Conservation (phyloP, 495 filamentous ascomycete species). For the Aspergillus sclerotiicarbonarius region DNA sequence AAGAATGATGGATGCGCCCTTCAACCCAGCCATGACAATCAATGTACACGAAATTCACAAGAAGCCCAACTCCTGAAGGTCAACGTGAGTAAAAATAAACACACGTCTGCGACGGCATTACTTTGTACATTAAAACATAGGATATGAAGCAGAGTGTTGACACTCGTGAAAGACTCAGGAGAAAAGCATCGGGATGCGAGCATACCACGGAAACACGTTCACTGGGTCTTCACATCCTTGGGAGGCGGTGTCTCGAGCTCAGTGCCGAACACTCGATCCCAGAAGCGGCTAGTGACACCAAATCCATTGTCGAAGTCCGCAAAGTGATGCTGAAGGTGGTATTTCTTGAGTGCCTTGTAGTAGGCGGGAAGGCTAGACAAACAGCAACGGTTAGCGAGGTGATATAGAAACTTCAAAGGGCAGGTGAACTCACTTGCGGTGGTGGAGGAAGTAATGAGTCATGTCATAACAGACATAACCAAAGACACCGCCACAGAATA, state of each 20-base stretch:
- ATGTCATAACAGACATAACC: constrained; percentile 96
- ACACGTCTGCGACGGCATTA: constrained; percentile 28
- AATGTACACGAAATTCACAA: constrained; percentile 22
- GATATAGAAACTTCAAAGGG: background rate
- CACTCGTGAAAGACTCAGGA: background rate
- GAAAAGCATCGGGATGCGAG: background rate
- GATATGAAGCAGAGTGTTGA: background rate
- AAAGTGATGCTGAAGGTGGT: constrained; percentile 95
- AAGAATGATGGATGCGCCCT: background rate
- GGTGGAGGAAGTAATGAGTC: constrained; percentile 99
- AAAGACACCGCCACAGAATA: constrained; percentile 88
- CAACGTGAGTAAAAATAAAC: constrained; percentile 14
- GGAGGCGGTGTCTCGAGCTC: constrained; percentile 56
- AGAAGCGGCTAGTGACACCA: constrained; percentile 96
- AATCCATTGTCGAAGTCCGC: constrained; percentile 97
- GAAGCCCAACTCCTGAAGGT: constrained; percentile 19
- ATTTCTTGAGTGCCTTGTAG: constrained; percentile 90
- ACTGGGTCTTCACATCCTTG: constrained; percentile 57
- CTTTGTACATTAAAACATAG: constrained; percentile 12
- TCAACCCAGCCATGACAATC: constrained; percentile 2
- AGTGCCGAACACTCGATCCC: constrained; percentile 91
- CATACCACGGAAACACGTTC: constrained; percentile 14
- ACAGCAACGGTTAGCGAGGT: constrained; percentile 15
- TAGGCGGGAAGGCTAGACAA: constrained; percentile 67
- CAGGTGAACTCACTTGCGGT: constrained; percentile 67